Conservation (phyloP, 768 basidiomycete genomes). For the Boletus sensibilis region DNA sequence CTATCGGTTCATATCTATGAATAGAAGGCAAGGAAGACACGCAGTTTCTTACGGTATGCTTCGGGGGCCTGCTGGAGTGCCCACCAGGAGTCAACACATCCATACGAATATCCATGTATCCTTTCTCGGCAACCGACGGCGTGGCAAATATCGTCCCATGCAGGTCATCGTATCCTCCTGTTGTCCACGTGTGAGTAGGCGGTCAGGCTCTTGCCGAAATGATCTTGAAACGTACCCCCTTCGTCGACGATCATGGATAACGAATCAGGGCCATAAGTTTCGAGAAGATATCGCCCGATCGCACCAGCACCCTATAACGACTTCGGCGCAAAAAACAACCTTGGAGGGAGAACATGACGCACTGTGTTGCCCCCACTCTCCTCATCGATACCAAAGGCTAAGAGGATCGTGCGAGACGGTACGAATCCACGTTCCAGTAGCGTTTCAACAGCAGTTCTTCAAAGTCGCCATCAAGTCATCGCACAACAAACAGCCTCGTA, state of each 20-base stretch:
- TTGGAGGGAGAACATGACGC: not conserved
- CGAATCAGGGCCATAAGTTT: constrained; percentile 47
- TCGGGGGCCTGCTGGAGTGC: constrained; percentile 52
- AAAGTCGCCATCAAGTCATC: not conserved
- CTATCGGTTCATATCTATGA: constrained; percentile 12
- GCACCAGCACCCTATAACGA: constrained; percentile 39
- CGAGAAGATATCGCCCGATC: constrained; percentile 41
- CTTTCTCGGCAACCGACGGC: constrained; percentile 40
- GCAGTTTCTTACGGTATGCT: constrained; percentile 43
- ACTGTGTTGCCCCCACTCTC: constrained; percentile 43
- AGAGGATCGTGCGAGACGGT: constrained; percentile 31
- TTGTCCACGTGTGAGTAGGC: not conserved
- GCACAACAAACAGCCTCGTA: no score
- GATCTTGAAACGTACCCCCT: constrained; percentile 38
- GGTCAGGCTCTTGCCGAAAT: not conserved
- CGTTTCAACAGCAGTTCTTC: constrained; percentile 28
- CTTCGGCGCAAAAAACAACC: not conserved
- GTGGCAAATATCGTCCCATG: constrained; percentile 34
- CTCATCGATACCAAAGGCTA: constrained; percentile 47
- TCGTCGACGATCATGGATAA: constrained; percentile 61
- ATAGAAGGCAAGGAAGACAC: not conserved
- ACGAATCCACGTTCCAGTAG: constrained; percentile 31
- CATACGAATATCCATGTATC: constrained; percentile 42
- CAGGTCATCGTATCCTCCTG: constrained; percentile 30
- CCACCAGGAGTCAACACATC: constrained; percentile 49